Evolutionary conservation across 495 filamentous ascomycete species (phyloP), one percentile per base, ranked within the genome.

Genomic region (Penicillium turbatum): DNA sequence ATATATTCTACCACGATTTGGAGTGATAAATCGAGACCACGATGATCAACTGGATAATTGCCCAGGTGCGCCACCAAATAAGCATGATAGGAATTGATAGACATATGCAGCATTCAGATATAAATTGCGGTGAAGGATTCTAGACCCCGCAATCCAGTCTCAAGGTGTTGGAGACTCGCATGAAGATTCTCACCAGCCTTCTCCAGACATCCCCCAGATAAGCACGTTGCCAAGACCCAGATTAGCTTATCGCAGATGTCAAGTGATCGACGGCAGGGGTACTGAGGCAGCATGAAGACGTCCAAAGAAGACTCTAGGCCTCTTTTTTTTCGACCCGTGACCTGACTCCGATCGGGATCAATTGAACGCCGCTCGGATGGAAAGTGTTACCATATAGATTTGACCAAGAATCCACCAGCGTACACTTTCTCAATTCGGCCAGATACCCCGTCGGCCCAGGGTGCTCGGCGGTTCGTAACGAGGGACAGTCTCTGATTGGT

Each of bases 361-460:
- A 39, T 37, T 15, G 3, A 19, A 4, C 17, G 45, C 29, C 12
- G 32, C 26, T 24, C 27, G 40, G 10, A 44, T 35, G 45, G 32
- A 30, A 59, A 37, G 48, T 50, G 16, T 57, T 61, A 57, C 58
- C 54, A 53, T 47, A 60, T 57, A 26, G 41, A 61, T 56, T 48
- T 48, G 47, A 48, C 41, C 16, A 50, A 45, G 24, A 45, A 31
- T 34, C 52, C 48, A 46, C 45, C 51, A 37, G 61, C 57, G 54
- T 66, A 64, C 57, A 66, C 63, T 54, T 66, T 59, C 63, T 66
- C 48, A 39, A 66, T 64, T 51, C 53, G 63, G 57, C 57, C 12
- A 56, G 12, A 35, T 51, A 38, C 51, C 16, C 7, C 40, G 44
- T 41, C 36, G 40, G 60, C 21, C 21, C 21, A 4, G 21, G 21